Evolutionary conservation across 2,329 filamentous ascomycete genomes (phyloP), one percentile per base, ranked within the genome.

Genomic region (Microsporum canis): DNA sequence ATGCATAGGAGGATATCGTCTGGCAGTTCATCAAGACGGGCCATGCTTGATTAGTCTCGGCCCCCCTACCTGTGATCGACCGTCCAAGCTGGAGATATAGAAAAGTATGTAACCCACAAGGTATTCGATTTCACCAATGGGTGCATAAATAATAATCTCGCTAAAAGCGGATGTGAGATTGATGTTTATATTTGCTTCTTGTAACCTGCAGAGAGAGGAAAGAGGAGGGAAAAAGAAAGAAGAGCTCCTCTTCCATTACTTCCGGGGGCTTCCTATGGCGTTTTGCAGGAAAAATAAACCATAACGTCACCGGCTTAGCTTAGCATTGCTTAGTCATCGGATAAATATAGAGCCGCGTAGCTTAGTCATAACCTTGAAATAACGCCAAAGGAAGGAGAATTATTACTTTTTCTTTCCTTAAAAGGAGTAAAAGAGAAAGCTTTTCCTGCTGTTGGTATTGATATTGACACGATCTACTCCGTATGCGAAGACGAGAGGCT

Each of bases 311-410:
- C 7, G 33, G n/a, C 49, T 55, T 47, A 47, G 17, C 3, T 55
- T 14, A 36, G 49, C 12, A n/a, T 17, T 34, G 14, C 49, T 55
- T 36, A 49, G 45, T 36, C 49, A 36, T 34, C 49, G 49, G 49
- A 36, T 55, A 55, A 55, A 34, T 23, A 17, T 55, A 55, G 8
- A 34, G 49, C 49, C 49, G 49, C 14, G 12, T 17, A n/a, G 49
- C 49, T 55, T 55, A 55, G 49, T 55, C 29, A 55, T 55, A 55
- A 55, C 31, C 33, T 55, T 55, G 49, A 55, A 55, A 34, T 55
- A 36, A 55, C 49, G 49, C 33, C 33, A 8, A 33, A 29, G 8
- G 23, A 51, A 2, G 14, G 49, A 31, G 1, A 12, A 23, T 23
- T 23, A 23, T 23, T 23, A 23, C 17, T 23, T 23, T 23, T 23